A percentile compares a stretch with the other conserved stretches of the same genome.
phyloP scores from a whole-genome alignment of 2,329 filamentous ascomycete species.

The Paraconiothyrium brasiliense region DNA sequence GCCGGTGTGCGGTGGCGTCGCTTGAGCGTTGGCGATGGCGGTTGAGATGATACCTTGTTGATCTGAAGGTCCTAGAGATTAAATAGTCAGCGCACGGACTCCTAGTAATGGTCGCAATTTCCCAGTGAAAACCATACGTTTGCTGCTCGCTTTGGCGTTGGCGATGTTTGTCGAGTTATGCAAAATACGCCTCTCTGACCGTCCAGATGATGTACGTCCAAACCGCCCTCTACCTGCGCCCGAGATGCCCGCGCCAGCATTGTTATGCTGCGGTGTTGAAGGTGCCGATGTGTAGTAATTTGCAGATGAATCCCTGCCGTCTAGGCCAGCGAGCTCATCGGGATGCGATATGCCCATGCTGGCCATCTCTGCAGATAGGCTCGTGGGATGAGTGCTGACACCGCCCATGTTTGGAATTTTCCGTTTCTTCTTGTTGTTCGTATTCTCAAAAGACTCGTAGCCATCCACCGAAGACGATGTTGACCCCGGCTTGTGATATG shows the following conservation, averaged over 20 bases:
- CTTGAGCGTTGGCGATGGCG: slow-evolving; percentile 83
- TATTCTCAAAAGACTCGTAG: slow-evolving; percentile 98
- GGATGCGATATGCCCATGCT: slow-evolving; percentile 67
- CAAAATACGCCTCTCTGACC: slow-evolving; percentile 55
- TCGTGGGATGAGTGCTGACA: slow-evolving; percentile 64
- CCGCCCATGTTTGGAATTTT: slow-evolving; percentile 94
- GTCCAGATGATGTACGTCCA: slow-evolving; percentile 65
- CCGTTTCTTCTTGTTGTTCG: slow-evolving; percentile 98
- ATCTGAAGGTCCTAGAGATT: slow-evolving; percentile 48
- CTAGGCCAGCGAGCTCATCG: slow-evolving; percentile 54
- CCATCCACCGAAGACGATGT: slow-evolving; percentile 80
- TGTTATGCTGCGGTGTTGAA: slow-evolving; percentile 59
- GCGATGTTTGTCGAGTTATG: slow-evolving; percentile 53
- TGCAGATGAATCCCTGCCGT: slow-evolving; percentile 57
- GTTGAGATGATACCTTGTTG: slow-evolving; percentile 88
- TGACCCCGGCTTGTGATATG: slow-evolving; percentile 58
- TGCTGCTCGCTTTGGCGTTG: slow-evolving; percentile 55
- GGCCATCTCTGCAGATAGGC: slow-evolving; percentile 70
- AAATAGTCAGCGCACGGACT: slow-evolving; percentile 51
- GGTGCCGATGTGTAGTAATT: slow-evolving; percentile 67
- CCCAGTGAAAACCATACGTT: slow-evolving; percentile 48
- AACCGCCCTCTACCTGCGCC: slow-evolving; percentile 86
- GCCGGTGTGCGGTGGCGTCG: slow-evolving; percentile 62
- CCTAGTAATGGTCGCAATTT: slow-evolving; percentile 29
- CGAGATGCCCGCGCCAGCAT: slow-evolving; percentile 74